A percentile compares a stretch with the other conserved stretches of the same genome.
phyloP scores from a whole-genome alignment of 352 stramenopile species.

The Peronospora destructor region DNA sequence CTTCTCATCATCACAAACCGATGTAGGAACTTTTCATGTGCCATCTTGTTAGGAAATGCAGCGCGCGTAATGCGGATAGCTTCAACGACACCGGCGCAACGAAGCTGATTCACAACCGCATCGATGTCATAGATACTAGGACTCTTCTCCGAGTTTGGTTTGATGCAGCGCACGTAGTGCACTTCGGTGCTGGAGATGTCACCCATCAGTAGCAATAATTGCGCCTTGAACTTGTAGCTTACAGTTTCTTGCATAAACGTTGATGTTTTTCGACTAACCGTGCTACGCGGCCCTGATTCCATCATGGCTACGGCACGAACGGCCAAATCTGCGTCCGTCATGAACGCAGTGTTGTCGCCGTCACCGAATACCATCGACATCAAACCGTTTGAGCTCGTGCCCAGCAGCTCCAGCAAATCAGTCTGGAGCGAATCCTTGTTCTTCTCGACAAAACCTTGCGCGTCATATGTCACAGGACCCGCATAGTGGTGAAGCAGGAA shows the following conservation, averaged over 20 bases:
- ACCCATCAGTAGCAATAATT: constrained; percentile 79
- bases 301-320: constrained; percentile 44
- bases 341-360: constrained; percentile 39
- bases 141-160: constrained; percentile 84
- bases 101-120: constrained; percentile 80
- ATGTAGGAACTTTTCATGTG: constrained; percentile 84
- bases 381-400: constrained; percentile 62
- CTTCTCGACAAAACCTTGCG: constrained; percentile 81
- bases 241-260: constrained; percentile 86
- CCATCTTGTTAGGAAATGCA: constrained; percentile 91
- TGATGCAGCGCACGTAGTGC: constrained; percentile 89
- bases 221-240: constrained; percentile 86
- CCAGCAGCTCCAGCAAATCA: constrained; percentile 65
- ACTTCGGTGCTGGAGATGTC: constrained; percentile 83
- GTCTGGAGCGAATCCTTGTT: constrained; percentile 84
- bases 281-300: constrained; percentile 45
- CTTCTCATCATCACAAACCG: constrained; percentile 75
- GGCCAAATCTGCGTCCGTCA: constrained; percentile 56
- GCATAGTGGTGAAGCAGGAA: constrained; percentile 84
- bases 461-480: constrained; percentile 72
- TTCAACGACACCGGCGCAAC: constrained; percentile 86
- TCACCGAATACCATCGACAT: constrained; percentile 69
- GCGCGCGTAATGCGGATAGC: constrained; percentile 86
- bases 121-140: constrained; percentile 78
- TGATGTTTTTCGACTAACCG: constrained; percentile 49